Conservation (phyloP, 768 basidiomycete species). For the Dentipellis fragilis region DNA sequence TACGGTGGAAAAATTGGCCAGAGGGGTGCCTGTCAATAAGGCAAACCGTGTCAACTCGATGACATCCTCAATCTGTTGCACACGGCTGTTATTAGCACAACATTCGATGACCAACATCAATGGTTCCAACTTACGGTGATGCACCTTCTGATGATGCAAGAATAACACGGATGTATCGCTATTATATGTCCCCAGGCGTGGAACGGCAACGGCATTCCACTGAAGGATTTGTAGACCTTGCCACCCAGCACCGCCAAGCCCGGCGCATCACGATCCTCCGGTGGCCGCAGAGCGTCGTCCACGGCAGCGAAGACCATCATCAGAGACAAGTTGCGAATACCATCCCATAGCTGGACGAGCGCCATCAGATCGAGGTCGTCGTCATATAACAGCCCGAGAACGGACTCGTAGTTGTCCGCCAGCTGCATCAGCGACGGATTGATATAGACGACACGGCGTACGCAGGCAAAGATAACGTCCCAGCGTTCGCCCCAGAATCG, state of each 20-base stretch:
- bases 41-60: no score
- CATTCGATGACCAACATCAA: no score
- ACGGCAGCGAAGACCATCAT: neutral
- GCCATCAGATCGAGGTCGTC: neutral
- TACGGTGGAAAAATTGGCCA: no score
- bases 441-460: conserved; percentile 27
- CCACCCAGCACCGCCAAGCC: conserved; percentile 23
- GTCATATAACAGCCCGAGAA: conserved; percentile 3
- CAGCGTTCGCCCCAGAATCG: conserved; percentile 25
- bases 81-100: no score
- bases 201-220: conserved; percentile 22
- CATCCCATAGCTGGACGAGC: neutral
- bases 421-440: conserved; percentile 28
- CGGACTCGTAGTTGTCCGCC: conserved; percentile 24
- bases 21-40: no score
- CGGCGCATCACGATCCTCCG: neutral
- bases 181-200: conserved; percentile 27
- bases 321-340: neutral
- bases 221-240: conserved; percentile 22
- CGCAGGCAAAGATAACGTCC: conserved; percentile 24
- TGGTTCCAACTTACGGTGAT: neutral
- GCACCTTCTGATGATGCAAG: conserved; percentile 22
- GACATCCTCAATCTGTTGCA: no score
- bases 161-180: conserved; percentile 21
- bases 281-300: neutral